Evolutionary conservation across 129 eudicot genomes (phyloP).

Genomic region (Tanacetum coccineum): DNA sequence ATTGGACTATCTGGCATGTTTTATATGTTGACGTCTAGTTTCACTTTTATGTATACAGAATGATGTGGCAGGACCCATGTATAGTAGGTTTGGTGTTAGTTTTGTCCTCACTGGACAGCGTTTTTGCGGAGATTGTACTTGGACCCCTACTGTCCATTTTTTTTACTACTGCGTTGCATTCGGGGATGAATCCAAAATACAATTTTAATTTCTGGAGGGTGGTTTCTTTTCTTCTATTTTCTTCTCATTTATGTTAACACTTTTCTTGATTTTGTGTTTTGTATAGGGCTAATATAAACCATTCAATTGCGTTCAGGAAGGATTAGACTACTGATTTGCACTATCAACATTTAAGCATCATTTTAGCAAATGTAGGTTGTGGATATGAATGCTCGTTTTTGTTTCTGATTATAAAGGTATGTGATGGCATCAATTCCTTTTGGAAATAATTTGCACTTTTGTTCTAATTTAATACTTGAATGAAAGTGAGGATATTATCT

Average conservation of each 20-base stretch:
- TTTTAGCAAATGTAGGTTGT: constrained; percentile 83
- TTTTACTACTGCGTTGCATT: too few species aligned
- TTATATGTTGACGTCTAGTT: neutral
- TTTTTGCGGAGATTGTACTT: too few species aligned
- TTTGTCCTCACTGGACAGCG: constrained; percentile 94
- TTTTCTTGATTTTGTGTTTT: neutral
- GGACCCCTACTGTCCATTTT: too few species aligned
- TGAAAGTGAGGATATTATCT: neutral
- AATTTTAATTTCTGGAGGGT: constrained; percentile 75
- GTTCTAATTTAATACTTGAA: too few species aligned
- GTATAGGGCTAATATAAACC: neutral
- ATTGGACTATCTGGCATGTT: neutral
- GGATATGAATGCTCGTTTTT: constrained; percentile 88
- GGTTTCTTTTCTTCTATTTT: constrained; percentile 6
- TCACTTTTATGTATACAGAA: constrained; percentile 34
- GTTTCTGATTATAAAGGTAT: constrained; percentile 73
- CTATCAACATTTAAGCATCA: constrained; percentile 78
- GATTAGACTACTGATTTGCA: constrained; percentile 57
- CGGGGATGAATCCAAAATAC: constrained; percentile 70
- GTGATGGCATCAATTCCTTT: neutral
- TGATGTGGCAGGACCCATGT: constrained; percentile 94
- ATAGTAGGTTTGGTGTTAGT: too few species aligned
- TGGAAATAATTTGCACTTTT: too few species aligned
- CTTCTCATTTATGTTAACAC: neutral
- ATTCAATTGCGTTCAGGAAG: constrained; percentile 46